Conservation (phyloP, 2,329 filamentous ascomycete genomes). For the Immersiporthe knoxdaviesiana region DNA sequence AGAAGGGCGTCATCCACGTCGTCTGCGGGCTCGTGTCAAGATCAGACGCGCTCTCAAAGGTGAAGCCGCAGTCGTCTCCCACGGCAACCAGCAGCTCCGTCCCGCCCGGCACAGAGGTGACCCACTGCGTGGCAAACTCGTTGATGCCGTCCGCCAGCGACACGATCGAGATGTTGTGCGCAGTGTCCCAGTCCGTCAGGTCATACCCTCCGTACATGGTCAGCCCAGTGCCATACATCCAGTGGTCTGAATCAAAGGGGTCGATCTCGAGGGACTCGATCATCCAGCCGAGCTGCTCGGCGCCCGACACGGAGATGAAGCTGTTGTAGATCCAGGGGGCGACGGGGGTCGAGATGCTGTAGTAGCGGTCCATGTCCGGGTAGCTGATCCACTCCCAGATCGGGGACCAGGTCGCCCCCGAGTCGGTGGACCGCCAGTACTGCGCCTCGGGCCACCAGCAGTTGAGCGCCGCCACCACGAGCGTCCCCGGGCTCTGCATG, state of each 20-base stretch:
- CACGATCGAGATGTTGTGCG: slow-evolving; percentile 52
- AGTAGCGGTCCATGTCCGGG: slow-evolving; percentile 50
- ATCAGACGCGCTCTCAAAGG: slow-evolving; percentile 43
- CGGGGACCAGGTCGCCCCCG: slow-evolving; percentile 56
- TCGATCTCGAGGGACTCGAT: slow-evolving; percentile 62
- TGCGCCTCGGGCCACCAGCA: slow-evolving; percentile 63
- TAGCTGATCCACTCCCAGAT: slow-evolving; percentile 57
- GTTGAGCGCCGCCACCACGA: slow-evolving; percentile 61
- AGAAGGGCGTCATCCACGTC: slow-evolving; percentile 52
- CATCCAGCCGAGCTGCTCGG: slow-evolving; percentile 63
- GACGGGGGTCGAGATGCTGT: slow-evolving; percentile 48
- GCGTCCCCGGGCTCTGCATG: slow-evolving; percentile 55
- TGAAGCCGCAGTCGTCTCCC: slow-evolving; percentile 57
- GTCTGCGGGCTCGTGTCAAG: slow-evolving; percentile 48
- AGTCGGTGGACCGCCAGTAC: slow-evolving; percentile 59
- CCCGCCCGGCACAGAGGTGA: slow-evolving; percentile 54
- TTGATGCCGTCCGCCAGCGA: slow-evolving; percentile 59
- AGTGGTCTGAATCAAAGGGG: slow-evolving; percentile 61
- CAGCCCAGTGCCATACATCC: slow-evolving; percentile 62
- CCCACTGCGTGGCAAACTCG: slow-evolving; percentile 53
- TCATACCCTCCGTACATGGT: slow-evolving; percentile 49
- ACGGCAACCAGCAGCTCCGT: slow-evolving; percentile 56
- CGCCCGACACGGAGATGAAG: slow-evolving; percentile 48
- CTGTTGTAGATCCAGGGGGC: slow-evolving; percentile 58
- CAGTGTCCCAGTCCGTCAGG: slow-evolving; percentile 57